phyloP scores from a whole-genome alignment of 2,329 filamentous ascomycete genomes.

The Colletotrichum sp. region DNA sequence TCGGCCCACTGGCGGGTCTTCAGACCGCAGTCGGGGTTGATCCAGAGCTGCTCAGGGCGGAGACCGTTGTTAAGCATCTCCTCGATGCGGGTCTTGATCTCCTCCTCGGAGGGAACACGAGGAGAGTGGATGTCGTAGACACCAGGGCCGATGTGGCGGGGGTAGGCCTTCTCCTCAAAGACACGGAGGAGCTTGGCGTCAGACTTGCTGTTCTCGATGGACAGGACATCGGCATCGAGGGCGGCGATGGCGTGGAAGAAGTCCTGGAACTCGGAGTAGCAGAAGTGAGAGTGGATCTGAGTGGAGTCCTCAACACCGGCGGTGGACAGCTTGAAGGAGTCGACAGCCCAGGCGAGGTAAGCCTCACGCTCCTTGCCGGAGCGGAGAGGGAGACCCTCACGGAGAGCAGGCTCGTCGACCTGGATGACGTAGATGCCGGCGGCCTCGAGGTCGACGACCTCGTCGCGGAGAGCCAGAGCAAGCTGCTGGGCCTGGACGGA shows the following conservation, averaged over 20 bases:
- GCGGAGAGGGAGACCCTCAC: constrained; percentile 98
- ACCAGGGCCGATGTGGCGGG: constrained; percentile 97
- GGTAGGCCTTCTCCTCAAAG: constrained; percentile 97
- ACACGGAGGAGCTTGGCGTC: constrained; percentile 99
- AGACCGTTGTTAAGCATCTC: constrained; percentile 95
- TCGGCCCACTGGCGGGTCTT: constrained; percentile 99
- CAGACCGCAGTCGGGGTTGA: constrained; percentile 98
- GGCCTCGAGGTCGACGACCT: constrained; percentile 97
- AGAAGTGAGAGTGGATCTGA: constrained; percentile 99
- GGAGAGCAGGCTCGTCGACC: constrained; percentile 98
- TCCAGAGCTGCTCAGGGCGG: constrained; percentile 98
- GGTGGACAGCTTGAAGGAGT: constrained; percentile 96
- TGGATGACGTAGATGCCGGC: constrained; percentile 98
- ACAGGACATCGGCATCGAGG: constrained; percentile 96
- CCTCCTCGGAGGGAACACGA: constrained; percentile 94
- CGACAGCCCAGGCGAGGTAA: constrained; percentile 96
- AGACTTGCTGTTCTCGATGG: constrained; percentile 99
- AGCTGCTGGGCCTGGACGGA: constrained; percentile 99
- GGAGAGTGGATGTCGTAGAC: constrained; percentile 99
- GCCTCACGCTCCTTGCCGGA: constrained; percentile 92
- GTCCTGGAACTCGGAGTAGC: constrained; percentile 99
- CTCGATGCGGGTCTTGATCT: constrained; percentile 96
- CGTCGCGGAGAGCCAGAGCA: constrained; percentile 95
- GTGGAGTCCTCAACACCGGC: constrained; percentile 93
- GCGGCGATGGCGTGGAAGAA: constrained; percentile 99